phyloP scores from a whole-genome alignment of 768 basidiomycete genomes.

The Cystobasidium ongulense region DNA sequence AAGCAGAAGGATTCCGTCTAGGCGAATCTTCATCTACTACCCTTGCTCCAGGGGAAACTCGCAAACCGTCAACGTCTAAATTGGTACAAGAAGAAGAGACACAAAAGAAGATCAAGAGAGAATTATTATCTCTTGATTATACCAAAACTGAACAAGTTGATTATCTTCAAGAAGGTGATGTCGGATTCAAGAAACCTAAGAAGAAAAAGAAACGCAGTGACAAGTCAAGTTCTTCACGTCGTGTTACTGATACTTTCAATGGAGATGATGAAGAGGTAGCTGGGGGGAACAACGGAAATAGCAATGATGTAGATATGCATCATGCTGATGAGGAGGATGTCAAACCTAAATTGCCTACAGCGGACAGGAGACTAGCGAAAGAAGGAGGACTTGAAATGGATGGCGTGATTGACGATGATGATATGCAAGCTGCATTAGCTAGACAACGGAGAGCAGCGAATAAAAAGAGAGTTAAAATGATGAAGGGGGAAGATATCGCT shows the following conservation, averaged over 20 bases:
- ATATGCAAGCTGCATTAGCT: slow-evolving; percentile 85
- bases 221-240: slow-evolving; percentile 32
- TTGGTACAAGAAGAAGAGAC: slow-evolving; percentile 30
- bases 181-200: slow-evolving; percentile 92
- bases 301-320: neutral
- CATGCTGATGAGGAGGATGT: slow-evolving; percentile 44
- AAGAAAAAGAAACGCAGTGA: slow-evolving; percentile 86
- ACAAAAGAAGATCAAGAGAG: slow-evolving; percentile 57
- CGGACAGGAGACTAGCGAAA: slow-evolving; percentile 14
- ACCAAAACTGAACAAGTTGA: slow-evolving; percentile 55
- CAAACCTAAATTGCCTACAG: slow-evolving; percentile 12
- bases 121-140: slow-evolving; percentile 77
- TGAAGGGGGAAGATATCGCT: slow-evolving; percentile 31
- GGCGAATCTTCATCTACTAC: slow-evolving; percentile 53
- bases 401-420: slow-evolving; percentile 83
- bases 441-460: slow-evolving; percentile 74
- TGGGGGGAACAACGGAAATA: slow-evolving; percentile 58
- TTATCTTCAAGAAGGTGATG: slow-evolving; percentile 81
- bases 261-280: slow-evolving; percentile 47
- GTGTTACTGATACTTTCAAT: slow-evolving; percentile 45
- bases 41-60: slow-evolving; percentile 23
- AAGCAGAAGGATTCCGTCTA: slow-evolving; percentile 69
- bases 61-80: neutral
- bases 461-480: slow-evolving; percentile 60
- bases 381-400: slow-evolving; percentile 22